A percentile compares a stretch with the other conserved stretches of the same genome.
phyloP scores from a whole-genome alignment of 352 stramenopile genomes.

The Phytopythium mirpurense region DNA sequence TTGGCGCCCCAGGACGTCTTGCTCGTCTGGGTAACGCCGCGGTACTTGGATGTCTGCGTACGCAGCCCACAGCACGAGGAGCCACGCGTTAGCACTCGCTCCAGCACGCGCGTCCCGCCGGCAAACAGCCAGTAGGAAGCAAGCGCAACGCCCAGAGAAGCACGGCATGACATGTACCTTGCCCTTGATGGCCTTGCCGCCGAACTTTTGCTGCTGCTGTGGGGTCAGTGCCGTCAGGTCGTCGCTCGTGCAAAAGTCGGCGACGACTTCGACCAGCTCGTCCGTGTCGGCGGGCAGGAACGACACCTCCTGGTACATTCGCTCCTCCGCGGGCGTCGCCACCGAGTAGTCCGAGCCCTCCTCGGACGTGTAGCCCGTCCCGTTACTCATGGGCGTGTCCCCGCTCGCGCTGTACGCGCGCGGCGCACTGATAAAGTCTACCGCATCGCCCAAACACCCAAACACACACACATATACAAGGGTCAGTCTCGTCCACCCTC shows the following conservation, averaged over 20 bases:
- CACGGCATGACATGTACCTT: slow-evolving; percentile 31
- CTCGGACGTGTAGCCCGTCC: slow-evolving; percentile 79
- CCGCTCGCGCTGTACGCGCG: slow-evolving; percentile 18
- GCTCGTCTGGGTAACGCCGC: slow-evolving; percentile 79
- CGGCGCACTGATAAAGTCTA: slow-evolving; percentile 42
- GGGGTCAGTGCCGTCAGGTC: slow-evolving; percentile 40
- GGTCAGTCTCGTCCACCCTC: slow-evolving; percentile 6
- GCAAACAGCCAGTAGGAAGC: not conserved
- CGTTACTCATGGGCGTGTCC: slow-evolving; percentile 49
- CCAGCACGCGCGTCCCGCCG: not conserved
- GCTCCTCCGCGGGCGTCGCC: slow-evolving; percentile 54
- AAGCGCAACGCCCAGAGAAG: not conserved
- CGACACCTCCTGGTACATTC: slow-evolving; percentile 75
- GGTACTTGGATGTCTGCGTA: slow-evolving; percentile 80
- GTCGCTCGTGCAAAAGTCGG: slow-evolving; percentile 37
- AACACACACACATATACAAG: not conserved
- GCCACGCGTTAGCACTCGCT: not conserved
- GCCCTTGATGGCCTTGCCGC: slow-evolving; percentile 74
- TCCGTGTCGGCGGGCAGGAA: slow-evolving; percentile 58
- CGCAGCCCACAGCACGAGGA: not conserved
- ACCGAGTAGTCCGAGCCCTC: slow-evolving; percentile 82
- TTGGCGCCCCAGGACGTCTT: slow-evolving; percentile 87
- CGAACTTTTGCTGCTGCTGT: slow-evolving; percentile 43
- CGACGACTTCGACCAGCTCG: slow-evolving; percentile 62
- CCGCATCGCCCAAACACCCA: not conserved